Conservation (phyloP, 2,329 filamentous ascomycete species). For the Arachnopeziza araneosa region DNA sequence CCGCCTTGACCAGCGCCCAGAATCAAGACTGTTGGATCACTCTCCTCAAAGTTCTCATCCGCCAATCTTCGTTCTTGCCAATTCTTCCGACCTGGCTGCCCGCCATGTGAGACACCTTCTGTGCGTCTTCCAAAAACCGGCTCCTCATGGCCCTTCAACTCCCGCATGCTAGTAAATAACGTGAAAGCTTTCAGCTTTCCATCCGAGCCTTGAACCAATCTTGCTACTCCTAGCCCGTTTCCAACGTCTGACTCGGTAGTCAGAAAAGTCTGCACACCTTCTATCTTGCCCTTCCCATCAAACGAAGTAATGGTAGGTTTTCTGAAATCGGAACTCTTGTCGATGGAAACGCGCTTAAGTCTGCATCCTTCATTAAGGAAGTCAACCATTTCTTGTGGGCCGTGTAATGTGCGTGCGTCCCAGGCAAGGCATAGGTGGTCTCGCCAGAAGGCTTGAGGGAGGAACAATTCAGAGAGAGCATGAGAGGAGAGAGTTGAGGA, state of each 20-base stretch:
- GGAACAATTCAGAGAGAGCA: constrained; percentile 35
- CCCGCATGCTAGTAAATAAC: constrained; percentile 52
- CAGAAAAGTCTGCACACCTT: constrained; percentile 52
- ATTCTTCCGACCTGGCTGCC: constrained; percentile 47
- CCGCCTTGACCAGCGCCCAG: constrained; percentile 59
- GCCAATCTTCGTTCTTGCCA: constrained; percentile 50
- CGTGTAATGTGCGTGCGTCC: constrained; percentile 46
- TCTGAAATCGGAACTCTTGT: constrained; percentile 36
- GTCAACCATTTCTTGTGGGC: constrained; percentile 22
- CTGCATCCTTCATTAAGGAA: constrained; percentile 33
- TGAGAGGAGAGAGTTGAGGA: constrained; percentile 31
- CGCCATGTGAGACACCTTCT: constrained; percentile 50
- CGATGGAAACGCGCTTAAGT: constrained; percentile 33
- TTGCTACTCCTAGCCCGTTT: constrained; percentile 48
- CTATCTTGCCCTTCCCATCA: constrained; percentile 43
- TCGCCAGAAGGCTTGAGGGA: constrained; percentile 47
- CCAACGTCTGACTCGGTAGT: constrained; percentile 48
- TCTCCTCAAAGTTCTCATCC: constrained; percentile 39
- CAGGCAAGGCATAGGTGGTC: constrained; percentile 51
- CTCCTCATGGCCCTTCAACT: constrained; percentile 51
- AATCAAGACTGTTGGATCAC: constrained; percentile 53
- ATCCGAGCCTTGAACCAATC: constrained; percentile 37
- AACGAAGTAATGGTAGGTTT: constrained; percentile 36
- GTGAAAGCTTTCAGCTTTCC: constrained; percentile 56
- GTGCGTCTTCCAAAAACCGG: constrained; percentile 40